Base-by-base conservation (phyloP, 2,329 filamentous ascomycete genomes). In the Diplodia corticola region DNA sequence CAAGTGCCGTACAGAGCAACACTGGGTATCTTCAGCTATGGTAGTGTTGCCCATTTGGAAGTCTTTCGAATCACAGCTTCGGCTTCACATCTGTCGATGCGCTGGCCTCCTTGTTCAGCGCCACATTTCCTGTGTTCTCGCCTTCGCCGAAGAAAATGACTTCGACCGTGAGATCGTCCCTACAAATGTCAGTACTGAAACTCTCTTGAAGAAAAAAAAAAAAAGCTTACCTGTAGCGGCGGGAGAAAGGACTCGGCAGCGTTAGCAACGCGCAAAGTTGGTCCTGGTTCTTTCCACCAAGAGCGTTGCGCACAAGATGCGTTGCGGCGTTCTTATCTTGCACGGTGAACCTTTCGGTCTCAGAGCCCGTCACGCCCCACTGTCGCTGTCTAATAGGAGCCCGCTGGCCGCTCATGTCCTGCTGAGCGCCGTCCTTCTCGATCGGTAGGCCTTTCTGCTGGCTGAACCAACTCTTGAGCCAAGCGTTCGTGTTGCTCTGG, bases 61-160 rank as follows among this genome's bases (percentile, higher is more conserved):
- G 12, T 7, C 35, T 24, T 9, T 35, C 12, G 17, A 22, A 49
- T 66, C 37, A 66, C 24, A 66, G 57, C 55, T 63, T 66, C n/a
- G 64, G 4, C 55, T 66, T 66, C 24, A 61, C 64, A 24, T 66
- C 55, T 4, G 33, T 40, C 10, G 46, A 35, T 10, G 90, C 91
- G 68, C 89, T 96, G 1, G 95, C 95, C 74, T 97, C 94, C 69
- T 89, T 83, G 78, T 98, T 99, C 67, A 96, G 78, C 5, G 89
- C 86, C 5, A 98, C 90, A 69, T 90, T 89, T 40, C 93, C 93
- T 33, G 85, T 90, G 76, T 89, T 89, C 63, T 89, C 75, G 40
- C 89, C 87, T 71, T 96, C 88, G 68, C 95, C 95, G 73, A 99
- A 99, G 85, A 99, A 99, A 74, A 99, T 96, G 68, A 99, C 95